Base-by-base conservation (phyloP, 2,329 filamentous ascomycete genomes). In the Dendrostoma leiphaemia region DNA sequence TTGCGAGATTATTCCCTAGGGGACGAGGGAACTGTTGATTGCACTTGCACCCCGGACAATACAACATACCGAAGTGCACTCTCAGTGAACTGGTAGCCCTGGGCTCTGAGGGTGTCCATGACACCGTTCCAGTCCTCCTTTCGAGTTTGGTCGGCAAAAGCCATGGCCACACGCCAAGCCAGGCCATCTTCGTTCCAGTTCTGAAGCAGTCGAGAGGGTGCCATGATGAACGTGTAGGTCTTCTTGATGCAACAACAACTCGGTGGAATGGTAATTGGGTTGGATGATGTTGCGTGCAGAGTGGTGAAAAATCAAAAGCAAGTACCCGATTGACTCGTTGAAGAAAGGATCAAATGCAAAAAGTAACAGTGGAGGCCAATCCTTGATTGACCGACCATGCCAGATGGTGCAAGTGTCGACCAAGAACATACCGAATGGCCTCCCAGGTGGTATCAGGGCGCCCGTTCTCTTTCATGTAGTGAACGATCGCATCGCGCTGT, bases 401-500 rank as follows among this genome's bases (percentile, higher is more conserved):
- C 24, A 45, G 34, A 47, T n/a, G 31, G 19, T 15, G 15, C 24
- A 24, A 24, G 34, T 6, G 15, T n/a, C 17, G 34, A 37, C 13
- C 15, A 19, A 46, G 23, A 23, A 50, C 48, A 21, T 62, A 64
- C 63, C 62, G 62, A 8, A 65, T 55, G 6, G 58, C 62, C 41
- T 64, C 62, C 61, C 60, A 65, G 10, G 62, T 64, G 6, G 57
- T 58, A 8, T n/a, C 44, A 4, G 37, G 34, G 45, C 62, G 57
- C 24, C 63, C 63, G n/a, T 53, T 57, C 24, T 28, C 17, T 13
- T 34, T 31, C n/a, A 65, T 59, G 17, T 57, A 59, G 2, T 31
- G 28, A 1, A 53, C 50, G 7, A 64, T 60, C 4, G 48, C 19
- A 8, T 50, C 15, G 34, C 62, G 62, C 38, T 63, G 57, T 12